Conservation (phyloP, 2,329 filamentous ascomycete species). For the Penicillium sp. region DNA sequence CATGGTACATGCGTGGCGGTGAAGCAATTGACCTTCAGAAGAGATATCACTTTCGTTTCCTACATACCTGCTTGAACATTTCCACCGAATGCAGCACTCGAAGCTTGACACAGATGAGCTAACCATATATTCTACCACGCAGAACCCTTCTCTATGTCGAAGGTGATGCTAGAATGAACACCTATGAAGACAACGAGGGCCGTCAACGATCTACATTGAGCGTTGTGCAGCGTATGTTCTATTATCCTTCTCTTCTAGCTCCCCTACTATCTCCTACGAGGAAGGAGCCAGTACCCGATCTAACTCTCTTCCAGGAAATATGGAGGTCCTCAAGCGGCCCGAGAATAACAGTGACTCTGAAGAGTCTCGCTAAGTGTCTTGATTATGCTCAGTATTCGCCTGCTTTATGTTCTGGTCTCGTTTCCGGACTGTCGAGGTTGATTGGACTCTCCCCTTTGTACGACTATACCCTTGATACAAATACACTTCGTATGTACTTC, state of each 20-base stretch:
- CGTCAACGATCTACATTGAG: constrained; percentile 60
- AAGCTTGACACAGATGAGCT: background rate
- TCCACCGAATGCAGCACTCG: background rate
- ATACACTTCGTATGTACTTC: too few relatives aligned
- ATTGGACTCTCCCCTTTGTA: constrained; percentile 19
- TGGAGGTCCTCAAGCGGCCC: constrained; percentile 38
- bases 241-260: background rate
- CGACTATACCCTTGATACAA: constrained; percentile 32
- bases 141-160: constrained; percentile 80
- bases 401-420: background rate
- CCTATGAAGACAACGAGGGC: constrained; percentile 67
- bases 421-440: background rate
- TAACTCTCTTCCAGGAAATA: constrained; percentile 21
- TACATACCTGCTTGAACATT: background rate
- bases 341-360: constrained; percentile 4
- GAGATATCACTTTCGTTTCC: background rate
- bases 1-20: background rate
- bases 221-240: constrained; percentile 72
- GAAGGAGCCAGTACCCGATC: background rate
- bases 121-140: background rate
- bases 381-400: background rate
- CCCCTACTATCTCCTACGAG: background rate
- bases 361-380: constrained; percentile 13
- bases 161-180: constrained; percentile 68
- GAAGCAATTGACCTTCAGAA: background rate